A percentile compares a stretch with the other conserved stretches of the same genome.
Evolutionary conservation across 2,329 filamentous ascomycete species (phyloP).

Genomic region (Alternaria conjuncta): DNA sequence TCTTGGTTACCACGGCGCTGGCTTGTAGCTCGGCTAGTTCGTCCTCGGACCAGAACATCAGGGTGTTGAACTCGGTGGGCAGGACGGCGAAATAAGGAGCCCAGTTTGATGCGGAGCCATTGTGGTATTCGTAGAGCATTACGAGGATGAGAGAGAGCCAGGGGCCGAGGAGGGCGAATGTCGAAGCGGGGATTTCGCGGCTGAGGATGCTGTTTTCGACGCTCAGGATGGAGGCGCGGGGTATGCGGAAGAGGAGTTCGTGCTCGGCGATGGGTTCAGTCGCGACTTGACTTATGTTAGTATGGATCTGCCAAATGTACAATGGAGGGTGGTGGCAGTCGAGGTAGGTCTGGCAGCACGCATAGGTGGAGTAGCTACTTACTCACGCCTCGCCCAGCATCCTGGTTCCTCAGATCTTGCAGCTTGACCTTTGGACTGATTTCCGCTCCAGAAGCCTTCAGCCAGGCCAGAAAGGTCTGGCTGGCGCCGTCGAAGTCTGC

Average conservation of each 20-base stretch:
- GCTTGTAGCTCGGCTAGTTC: constrained; percentile 78
- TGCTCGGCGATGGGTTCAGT: constrained; percentile 72
- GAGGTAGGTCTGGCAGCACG: not conserved
- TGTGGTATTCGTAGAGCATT: constrained; percentile 77
- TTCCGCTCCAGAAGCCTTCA: constrained; percentile 59
- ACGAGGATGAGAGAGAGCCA: constrained; percentile 72
- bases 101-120: constrained; percentile 70
- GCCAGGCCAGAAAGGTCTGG: constrained; percentile 64
- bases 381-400: constrained; percentile 69
- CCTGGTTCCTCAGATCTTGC: constrained; percentile 61
- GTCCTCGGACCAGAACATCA: constrained; percentile 83
- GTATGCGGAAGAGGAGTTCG: constrained; percentile 81
- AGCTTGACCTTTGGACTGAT: constrained; percentile 65
- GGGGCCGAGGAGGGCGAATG: constrained; percentile 50
- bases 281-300: constrained; percentile 64
- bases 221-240: constrained; percentile 73
- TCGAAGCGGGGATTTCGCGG: constrained; percentile 53
- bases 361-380: constrained; percentile 44
- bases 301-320: not conserved
- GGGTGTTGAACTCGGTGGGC: constrained; percentile 74
- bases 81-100: constrained; percentile 78
- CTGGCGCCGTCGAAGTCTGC: constrained; percentile 52
- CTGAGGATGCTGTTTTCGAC: constrained; percentile 74
- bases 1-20: constrained; percentile 76
- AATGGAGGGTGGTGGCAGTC: not conserved